Conservation (phyloP, 1,139 yeast genomes). For the Geotrichum phurueaensis region DNA sequence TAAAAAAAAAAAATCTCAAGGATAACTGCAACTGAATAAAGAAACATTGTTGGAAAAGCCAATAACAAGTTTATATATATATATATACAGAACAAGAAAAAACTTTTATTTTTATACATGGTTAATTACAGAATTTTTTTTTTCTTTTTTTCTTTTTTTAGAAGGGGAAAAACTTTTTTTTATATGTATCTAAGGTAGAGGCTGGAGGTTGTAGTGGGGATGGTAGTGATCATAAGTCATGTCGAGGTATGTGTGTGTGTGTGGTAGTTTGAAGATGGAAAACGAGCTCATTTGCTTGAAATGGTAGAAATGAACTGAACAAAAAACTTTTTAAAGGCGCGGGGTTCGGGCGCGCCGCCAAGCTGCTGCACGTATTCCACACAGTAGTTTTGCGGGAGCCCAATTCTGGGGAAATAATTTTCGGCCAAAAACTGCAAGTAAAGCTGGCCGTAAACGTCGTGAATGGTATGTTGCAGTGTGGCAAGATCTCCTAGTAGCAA, state of each 20-base stretch:
- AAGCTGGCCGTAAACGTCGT: slow-evolving; percentile 32
- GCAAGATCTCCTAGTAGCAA: slow-evolving; percentile 71
- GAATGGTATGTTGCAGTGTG: slow-evolving; percentile 58
- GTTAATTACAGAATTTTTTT: too few relatives aligned
- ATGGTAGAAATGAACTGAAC: slow-evolving; percentile 4
- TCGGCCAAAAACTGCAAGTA: slow-evolving; percentile 28
- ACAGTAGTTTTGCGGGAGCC: slow-evolving; percentile 27
- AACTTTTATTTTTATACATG: too few relatives aligned
- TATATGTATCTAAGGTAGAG: too few relatives aligned
- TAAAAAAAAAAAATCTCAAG: too few relatives aligned
- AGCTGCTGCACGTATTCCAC: slow-evolving; percentile 28
- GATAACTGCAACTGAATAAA: too few relatives aligned
- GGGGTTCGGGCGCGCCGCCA: slow-evolving; percentile 21
- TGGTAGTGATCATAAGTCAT: neutral
- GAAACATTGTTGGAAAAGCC: too few relatives aligned
- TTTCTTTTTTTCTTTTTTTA: too few relatives aligned
- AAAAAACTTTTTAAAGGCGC: slow-evolving; percentile 32
- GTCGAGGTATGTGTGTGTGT: neutral
- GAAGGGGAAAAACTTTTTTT: too few relatives aligned
- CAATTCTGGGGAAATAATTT: slow-evolving; percentile 29
- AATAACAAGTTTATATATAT: too few relatives aligned
- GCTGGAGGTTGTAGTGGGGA: slow-evolving; percentile 34
- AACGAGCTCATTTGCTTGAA: neutral
- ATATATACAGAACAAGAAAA: slow-evolving; percentile 20
- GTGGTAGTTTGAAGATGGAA: neutral